Evolutionary conservation across 2,329 filamentous ascomycete species (phyloP).

Genomic region (Pseudovirgaria hyperparasitica): DNA sequence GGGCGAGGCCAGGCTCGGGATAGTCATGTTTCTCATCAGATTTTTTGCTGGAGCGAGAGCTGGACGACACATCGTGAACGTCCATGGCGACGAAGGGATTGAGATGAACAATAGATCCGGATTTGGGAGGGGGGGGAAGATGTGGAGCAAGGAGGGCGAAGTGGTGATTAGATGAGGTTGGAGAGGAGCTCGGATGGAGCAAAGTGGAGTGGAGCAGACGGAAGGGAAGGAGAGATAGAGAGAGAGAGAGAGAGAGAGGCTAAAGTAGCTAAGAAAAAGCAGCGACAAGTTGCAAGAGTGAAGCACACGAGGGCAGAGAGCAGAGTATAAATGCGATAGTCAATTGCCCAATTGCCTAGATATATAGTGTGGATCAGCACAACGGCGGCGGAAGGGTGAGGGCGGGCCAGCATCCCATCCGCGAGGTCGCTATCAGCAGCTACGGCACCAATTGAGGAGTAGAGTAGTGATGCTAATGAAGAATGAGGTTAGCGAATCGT

Average conservation of each 20-base stretch:
- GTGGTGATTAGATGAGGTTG: conserved; percentile 10
- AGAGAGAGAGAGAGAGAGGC: background rate
- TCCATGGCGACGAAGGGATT: conserved; percentile 16
- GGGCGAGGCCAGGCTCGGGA: conserved; percentile 19
- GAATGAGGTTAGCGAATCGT: too few species aligned
- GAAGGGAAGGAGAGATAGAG: conserved; percentile 12
- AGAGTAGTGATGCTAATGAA: too few species aligned
- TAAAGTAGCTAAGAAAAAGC: conserved; percentile 1
- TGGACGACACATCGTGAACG: conserved; percentile 17
- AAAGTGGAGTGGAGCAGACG: conserved; percentile 9
- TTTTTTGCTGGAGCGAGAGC: conserved; percentile 15
- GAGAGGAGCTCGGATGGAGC: conserved; percentile 20
- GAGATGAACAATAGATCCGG: conserved; percentile 18
- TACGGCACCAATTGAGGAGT: too few species aligned
- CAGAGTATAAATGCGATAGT: background rate
- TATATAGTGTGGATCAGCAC: too few species aligned
- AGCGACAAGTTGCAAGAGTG: conserved; percentile 3
- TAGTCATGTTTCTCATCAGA: conserved; percentile 21
- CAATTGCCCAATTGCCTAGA: too few species aligned
- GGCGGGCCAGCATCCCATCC: too few species aligned
- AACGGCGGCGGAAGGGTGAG: too few species aligned
- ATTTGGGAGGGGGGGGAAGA: conserved; percentile 9
- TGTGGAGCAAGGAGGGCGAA: background rate
- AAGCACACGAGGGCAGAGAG: conserved; percentile 1
- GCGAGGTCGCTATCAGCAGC: too few species aligned